These are phyloP conservation scores for Macrotyloma uniflorum DNA, from an alignment of 306 rosid genomes.

Conservation along the genomic window DNA sequence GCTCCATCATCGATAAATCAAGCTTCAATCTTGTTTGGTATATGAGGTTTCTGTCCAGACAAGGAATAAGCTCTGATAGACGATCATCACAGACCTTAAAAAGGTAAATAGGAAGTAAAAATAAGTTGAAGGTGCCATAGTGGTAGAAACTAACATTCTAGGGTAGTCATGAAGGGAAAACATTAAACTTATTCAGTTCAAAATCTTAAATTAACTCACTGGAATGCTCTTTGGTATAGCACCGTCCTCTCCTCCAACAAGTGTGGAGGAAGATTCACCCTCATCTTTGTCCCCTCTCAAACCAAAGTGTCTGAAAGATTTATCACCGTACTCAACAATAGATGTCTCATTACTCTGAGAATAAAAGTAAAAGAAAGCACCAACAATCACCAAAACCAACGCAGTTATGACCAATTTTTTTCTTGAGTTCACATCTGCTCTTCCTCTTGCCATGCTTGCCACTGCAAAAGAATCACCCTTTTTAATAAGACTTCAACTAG, in stretches of 20 bases:
- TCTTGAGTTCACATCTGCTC: slow-evolving; percentile 58
- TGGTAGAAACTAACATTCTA: neutral
- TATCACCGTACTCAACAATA: slow-evolving; percentile 61
- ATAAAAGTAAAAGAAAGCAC: slow-evolving; percentile 61
- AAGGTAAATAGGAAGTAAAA: slow-evolving; percentile 2
- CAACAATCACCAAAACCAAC: slow-evolving; percentile 55
- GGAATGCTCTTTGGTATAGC: slow-evolving; percentile 62
- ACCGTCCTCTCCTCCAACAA: slow-evolving; percentile 45
- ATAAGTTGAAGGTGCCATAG: neutral
- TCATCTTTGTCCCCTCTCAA: slow-evolving; percentile 56
- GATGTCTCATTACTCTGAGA: slow-evolving; percentile 54
- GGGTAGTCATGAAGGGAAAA: neutral
- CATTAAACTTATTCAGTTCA: slow-evolving; percentile 14
- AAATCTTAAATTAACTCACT: slow-evolving; percentile 51
- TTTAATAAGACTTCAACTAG: slow-evolving; percentile 16
- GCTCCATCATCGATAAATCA: slow-evolving; percentile 76
- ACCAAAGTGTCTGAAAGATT: slow-evolving; percentile 56
- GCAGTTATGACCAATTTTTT: slow-evolving; percentile 49
- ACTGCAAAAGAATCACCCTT: slow-evolving; percentile 37
- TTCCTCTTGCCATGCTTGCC: slow-evolving; percentile 60
- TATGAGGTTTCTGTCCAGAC: slow-evolving; percentile 77
- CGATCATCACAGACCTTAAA: slow-evolving; percentile 79
- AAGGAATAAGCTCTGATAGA: slow-evolving; percentile 78
- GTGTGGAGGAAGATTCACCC: slow-evolving; percentile 46
- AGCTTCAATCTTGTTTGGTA: slow-evolving; percentile 79